Percentiles rank a stretch among this genome's conserved stretches.
phyloP scores from a whole-genome alignment of 2,329 filamentous ascomycete genomes.

The Myriangium duriaei region DNA sequence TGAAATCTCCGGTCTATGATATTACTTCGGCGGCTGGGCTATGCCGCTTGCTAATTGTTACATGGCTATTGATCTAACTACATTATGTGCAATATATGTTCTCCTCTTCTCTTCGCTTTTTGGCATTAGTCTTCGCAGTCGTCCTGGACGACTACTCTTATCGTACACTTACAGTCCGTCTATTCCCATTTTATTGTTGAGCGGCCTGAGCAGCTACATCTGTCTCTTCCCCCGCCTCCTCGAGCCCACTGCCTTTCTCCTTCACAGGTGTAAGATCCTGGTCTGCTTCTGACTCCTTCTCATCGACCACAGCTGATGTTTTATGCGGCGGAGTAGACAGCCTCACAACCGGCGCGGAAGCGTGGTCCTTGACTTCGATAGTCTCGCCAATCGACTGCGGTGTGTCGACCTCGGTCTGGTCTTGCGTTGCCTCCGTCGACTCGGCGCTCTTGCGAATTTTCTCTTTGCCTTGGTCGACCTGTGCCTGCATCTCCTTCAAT shows the following conservation, averaged over 20 bases:
- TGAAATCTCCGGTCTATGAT: too few relatives aligned
- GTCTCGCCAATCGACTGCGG: neutral
- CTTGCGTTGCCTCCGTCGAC: neutral
- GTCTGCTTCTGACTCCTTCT: slow-evolving; percentile 1
- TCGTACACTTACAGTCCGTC: too few relatives aligned
- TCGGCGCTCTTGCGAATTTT: slow-evolving; percentile 4
- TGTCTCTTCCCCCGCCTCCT: neutral
- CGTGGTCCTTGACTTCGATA: neutral
- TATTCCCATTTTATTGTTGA: too few relatives aligned
- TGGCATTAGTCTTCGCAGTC: neutral
- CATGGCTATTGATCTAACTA: too few relatives aligned
- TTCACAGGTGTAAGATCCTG: slow-evolving; percentile 4
- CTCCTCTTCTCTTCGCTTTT: neutral
- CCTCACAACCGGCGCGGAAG: slow-evolving; percentile 4
- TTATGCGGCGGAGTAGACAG: slow-evolving; percentile 4
- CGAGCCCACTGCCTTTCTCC: slow-evolving; percentile 2
- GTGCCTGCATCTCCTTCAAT: neutral
- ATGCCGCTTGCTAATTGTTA: too few relatives aligned
- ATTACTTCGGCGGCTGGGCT: too few relatives aligned
- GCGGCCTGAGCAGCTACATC: too few relatives aligned
- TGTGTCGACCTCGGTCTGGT: neutral
- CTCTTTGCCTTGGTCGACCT: neutral
- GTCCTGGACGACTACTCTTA: too few relatives aligned
- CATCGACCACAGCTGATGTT: slow-evolving; percentile 1
- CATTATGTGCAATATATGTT: neutral